Evolutionary conservation across 75 land plant genomes (phyloP), one percentile per base, ranked within the genome.

Genomic region (Isoetes taiwanensis): DNA sequence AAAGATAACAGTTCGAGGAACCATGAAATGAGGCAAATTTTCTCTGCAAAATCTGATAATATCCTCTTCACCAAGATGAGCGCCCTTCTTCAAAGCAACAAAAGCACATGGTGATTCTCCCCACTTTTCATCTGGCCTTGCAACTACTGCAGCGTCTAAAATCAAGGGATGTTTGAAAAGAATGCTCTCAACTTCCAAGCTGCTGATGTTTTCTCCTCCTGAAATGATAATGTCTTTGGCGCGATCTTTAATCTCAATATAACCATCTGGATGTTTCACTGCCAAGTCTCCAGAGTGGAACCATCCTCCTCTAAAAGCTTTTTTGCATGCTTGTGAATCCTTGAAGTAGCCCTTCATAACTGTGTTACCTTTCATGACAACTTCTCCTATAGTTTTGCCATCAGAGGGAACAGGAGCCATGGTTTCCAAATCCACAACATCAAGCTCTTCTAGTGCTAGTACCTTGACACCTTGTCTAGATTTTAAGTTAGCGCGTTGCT

Each of bases 91-190:
- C 53, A 80, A 53, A 0, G 93, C 74, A 41, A 90, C 62, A 43
- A 90, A 90, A 20, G 97, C 97, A 64, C 97, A 90, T 11, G 97
- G 97, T 1, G 81, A 74, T 61, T 90, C 93, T 10, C 97, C 97
- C 97, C 97, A 86, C 25, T 30, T 60, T 62, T 80, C 82, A 58
- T 90, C 97, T 2, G 77, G 71, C 54, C 84, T 60, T 0, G 97
- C 93, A 58, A 86, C 91, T 52, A 86, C 97, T 3, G 84, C 69
- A 2, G 66, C 87, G 53, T 86, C 97, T 25, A 86, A 54, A 5
- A 90, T 54, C 0, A 66, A 72, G 0, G 97, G 84, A 60, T 82
- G 84, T 38, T 37, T 41, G 54, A 78, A 86, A 10, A 90, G 41
- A 0, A 42, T 30, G 28, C 62, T 83, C 62, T 90, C 94, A 32